Conservation (phyloP, 116 monocot species). For the Posidonia oceanica region DNA sequence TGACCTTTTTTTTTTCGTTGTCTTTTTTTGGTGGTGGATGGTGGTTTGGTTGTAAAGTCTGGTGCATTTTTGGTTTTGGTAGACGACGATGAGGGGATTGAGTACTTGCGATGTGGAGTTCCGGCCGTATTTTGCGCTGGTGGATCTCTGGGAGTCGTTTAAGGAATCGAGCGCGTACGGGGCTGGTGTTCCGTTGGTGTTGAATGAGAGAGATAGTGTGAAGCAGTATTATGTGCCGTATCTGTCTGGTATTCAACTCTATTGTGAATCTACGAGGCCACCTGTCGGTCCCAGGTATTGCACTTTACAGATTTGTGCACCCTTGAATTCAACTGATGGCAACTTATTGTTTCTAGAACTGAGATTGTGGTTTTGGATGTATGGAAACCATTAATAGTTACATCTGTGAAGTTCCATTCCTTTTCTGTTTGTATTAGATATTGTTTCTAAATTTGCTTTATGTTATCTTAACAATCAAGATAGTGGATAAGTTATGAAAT, state of each 20-base stretch:
- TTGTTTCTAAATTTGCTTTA: no score
- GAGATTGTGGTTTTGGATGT: background rate
- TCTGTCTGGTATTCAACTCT: constrained; percentile 45
- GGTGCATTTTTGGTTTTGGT: constrained; percentile 1
- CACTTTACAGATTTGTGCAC: background rate
- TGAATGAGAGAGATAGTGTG: constrained; percentile 26
- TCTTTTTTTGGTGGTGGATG: background rate
- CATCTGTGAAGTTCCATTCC: no score
- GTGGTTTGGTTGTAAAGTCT: background rate
- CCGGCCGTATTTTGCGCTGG: constrained; percentile 25
- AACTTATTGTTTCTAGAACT: background rate
- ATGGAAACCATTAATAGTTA: no score
- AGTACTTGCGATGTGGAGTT: constrained; percentile 15
- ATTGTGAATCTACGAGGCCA: constrained; percentile 7
- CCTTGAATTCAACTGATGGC: background rate
- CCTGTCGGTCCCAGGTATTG: background rate
- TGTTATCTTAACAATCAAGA: no score
- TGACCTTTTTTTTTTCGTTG: background rate
- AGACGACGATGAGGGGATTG: constrained; percentile 16
- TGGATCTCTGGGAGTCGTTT: constrained; percentile 48
- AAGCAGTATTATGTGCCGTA: constrained; percentile 54
- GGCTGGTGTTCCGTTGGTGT: constrained; percentile 34
- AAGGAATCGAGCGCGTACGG: constrained; percentile 53
- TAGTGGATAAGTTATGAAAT: no score
- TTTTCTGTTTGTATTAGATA: no score